Evolutionary conservation across 1,284 basidiomycete genomes (phyloP).

Genomic region (Rhizoctonia solani): DNA sequence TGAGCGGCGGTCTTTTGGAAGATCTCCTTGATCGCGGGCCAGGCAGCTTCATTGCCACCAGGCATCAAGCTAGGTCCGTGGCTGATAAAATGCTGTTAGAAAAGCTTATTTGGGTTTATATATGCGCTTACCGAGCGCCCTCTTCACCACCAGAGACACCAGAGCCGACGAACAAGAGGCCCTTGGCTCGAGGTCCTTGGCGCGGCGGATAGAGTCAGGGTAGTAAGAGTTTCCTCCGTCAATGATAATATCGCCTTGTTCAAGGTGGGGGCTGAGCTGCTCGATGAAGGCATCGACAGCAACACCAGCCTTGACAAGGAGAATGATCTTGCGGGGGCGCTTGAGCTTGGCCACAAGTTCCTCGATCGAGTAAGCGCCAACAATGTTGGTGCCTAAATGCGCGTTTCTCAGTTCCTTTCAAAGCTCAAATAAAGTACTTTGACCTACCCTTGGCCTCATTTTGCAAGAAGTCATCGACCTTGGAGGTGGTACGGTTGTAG

Average conservation of each 20-base stretch:
- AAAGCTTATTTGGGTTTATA: neutral
- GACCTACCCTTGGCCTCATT: slow-evolving; percentile 99
- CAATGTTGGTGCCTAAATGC: slow-evolving; percentile 82
- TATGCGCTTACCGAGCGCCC: slow-evolving; percentile 76
- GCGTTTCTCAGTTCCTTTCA: neutral
- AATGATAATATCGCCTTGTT: slow-evolving; percentile 88
- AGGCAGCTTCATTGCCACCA: slow-evolving; percentile 91
- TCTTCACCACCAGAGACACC: slow-evolving; percentile 99
- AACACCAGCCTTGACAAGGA: slow-evolving; percentile 88
- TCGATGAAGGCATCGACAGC: slow-evolving; percentile 70
- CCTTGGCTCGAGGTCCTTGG: slow-evolving; percentile 93
- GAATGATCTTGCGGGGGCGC: slow-evolving; percentile 79
- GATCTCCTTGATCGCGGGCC: slow-evolving; percentile 97
- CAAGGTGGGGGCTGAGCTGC: slow-evolving; percentile 67
- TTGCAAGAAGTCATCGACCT: slow-evolving; percentile 93
- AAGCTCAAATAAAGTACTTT: slow-evolving; percentile 40
- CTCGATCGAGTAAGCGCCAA: slow-evolving; percentile 92
- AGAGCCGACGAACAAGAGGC: slow-evolving; percentile 95
- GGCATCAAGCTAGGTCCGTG: slow-evolving; percentile 98
- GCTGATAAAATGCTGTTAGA: neutral
- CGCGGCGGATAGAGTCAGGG: slow-evolving; percentile 96
- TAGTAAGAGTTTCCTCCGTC: slow-evolving; percentile 99
- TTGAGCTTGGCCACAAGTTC: slow-evolving; percentile 82
- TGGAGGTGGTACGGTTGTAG: slow-evolving; percentile 96
- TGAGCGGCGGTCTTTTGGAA: slow-evolving; percentile 99